A percentile compares a stretch with the other conserved stretches of the same genome.
Conservation (phyloP, 106 monocot species). For the Platanthera zijinensis region DNA sequence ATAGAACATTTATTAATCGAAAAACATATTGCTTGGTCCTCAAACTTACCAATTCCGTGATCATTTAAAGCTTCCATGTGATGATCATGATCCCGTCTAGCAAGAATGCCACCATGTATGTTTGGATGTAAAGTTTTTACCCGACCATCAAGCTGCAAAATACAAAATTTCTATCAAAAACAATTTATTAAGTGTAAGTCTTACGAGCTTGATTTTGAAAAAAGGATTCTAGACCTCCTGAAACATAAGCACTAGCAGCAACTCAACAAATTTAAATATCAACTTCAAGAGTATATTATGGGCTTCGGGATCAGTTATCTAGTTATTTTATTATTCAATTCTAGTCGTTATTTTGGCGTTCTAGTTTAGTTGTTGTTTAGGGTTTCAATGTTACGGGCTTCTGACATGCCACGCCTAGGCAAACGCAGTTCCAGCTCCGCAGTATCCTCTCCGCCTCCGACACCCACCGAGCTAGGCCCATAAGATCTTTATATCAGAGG, state of each 20-base stretch:
- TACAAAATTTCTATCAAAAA: neutral
- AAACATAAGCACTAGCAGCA: neutral
- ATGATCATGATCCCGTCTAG: conserved; percentile 64
- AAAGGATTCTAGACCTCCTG: neutral
- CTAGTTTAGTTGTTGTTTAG: too few relatives aligned
- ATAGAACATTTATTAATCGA: neutral
- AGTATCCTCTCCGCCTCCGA: too few relatives aligned
- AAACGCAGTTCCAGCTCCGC: too few relatives aligned
- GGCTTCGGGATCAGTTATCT: too few relatives aligned
- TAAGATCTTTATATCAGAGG: too few relatives aligned
- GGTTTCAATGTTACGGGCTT: too few relatives aligned
- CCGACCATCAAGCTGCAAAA: conserved; percentile 71
- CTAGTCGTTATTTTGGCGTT: too few relatives aligned
- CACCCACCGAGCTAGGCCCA: too few relatives aligned
- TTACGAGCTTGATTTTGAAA: neutral
- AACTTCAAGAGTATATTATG: too few relatives aligned
- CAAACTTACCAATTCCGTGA: conserved; percentile 69
- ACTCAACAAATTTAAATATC: neutral
- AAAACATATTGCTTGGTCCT: neutral
- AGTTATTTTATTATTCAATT: too few relatives aligned
- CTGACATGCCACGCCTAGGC: too few relatives aligned
- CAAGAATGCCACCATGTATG: conserved; percentile 94
- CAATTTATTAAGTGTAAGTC: neutral
- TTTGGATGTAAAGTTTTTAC: conserved; percentile 95
- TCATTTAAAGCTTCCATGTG: conserved; percentile 72